Evolutionary conservation across 1,139 yeast species (phyloP).

Genomic region (Pichia sp.): DNA sequence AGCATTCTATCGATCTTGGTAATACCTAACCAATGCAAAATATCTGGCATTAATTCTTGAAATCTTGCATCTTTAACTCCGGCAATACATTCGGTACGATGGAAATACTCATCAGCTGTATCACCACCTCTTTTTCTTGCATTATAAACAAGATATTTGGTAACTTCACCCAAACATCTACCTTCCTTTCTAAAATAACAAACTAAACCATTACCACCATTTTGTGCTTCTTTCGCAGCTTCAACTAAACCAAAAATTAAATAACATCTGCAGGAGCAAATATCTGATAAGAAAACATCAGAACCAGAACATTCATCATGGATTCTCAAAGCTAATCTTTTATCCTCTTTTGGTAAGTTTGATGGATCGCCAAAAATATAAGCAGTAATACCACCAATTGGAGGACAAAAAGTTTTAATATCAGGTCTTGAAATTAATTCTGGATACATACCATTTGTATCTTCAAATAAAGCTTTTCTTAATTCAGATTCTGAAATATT

Average conservation of each 20-base stretch:
- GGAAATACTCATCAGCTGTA: conserved; percentile 57
- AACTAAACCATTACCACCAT: conserved; percentile 55
- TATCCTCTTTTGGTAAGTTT: conserved; percentile 41
- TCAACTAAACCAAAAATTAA: conserved; percentile 55
- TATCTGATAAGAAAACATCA: conserved; percentile 61
- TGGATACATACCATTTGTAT: conserved; percentile 61
- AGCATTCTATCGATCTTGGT: conserved; percentile 55
- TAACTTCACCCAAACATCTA: conserved; percentile 58
- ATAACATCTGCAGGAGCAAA: conserved; percentile 62
- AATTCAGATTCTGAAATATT: conserved; percentile 48
- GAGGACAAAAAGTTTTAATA: conserved; percentile 54
- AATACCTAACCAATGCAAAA: conserved; percentile 56
- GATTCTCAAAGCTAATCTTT: conserved; percentile 47
- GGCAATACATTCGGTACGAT: conserved; percentile 59
- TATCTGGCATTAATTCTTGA: conserved; percentile 64
- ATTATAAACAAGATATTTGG: conserved; percentile 57
- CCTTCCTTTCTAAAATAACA: conserved; percentile 62
- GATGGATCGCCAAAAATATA: conserved; percentile 57
- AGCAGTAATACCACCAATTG: conserved; percentile 58
- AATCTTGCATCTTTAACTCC: conserved; percentile 62
- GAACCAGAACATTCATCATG: conserved; percentile 64
- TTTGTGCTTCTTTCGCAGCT: conserved; percentile 59
- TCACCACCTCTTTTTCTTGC: conserved; percentile 63
- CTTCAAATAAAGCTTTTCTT: conserved; percentile 53
- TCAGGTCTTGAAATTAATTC: conserved; percentile 59